Base-by-base conservation (phyloP, 2,329 filamentous ascomycete genomes). In the Stagonosporopsis chrysanthemi region DNA sequence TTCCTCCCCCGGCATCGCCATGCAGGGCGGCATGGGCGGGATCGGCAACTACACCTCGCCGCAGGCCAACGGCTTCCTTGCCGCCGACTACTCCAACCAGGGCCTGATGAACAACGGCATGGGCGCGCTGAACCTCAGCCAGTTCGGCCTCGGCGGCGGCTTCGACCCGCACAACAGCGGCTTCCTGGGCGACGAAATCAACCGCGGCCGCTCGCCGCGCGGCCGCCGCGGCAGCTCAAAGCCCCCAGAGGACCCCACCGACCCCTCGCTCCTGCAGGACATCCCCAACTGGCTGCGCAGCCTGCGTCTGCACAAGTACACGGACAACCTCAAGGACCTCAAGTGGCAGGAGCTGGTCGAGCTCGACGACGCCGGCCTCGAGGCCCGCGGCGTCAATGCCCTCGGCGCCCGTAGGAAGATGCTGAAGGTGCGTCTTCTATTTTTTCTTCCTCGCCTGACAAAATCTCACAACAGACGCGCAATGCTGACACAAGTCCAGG, bases 201-300 rank as follows among this genome's bases (percentile, higher is more conserved):
- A 87, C 54, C 90, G 95, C 62, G 95, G 95, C 47, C 88, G 95
- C 54, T 98, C 94, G 58, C 95, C 95, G 56, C 88, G 95, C 68
- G 95, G 95, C 68, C 88, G 95, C 62, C 86, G 95, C 66, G 95
- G 95, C 64, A 97, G 90, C 82, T 97, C 92, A 40, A 99, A 98
- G 84, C 95, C 95, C 28, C 95, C 95, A 43, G 95, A 99, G 82
- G 95, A 99, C 72, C 95, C 95, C 4, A 98, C 94, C 19, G 95
- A 99, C 77, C 90, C 90, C 15, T 88, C 84, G 39, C 85, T 99
- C 58, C 84, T 99, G 67, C 91, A 96, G 79, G 95, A 99, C 73
- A 97, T 99, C 66, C 94, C 95, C 52, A 90, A 88, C 76, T 99
- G 95, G 95, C 85, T 99, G 70, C 88, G 95, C 75, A 97, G 92